Evolutionary conservation across 2,329 filamentous ascomycete species (phyloP), one percentile per base, ranked within the genome.

Genomic region (Pseudocercospora musae): DNA sequence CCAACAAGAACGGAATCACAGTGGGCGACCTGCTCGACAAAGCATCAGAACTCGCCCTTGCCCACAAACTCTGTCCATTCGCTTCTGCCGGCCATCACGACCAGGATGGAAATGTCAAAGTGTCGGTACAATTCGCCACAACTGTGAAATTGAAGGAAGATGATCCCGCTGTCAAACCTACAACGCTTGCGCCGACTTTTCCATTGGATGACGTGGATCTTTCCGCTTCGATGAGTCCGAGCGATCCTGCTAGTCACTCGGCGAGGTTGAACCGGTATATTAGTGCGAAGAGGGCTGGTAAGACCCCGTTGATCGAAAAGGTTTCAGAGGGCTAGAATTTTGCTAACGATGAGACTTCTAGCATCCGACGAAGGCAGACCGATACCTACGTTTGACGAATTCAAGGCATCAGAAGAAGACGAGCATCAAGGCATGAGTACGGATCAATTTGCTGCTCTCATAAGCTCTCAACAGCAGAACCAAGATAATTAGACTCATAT

Each of bases 1-100:
- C 10, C 1, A 48, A 42, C 21, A 48, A 58, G 9, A 31, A 4
- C 7, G 56, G 56, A 20, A 50, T 58, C 56, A 58, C 42, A 5
- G 46, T 58, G 15, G 56, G 56, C n/a, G 56, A 58, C 44, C 27
- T 58, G 15, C 21, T 29, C 56, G 56, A 58, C 56, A 37, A 20
- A 48, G 23, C 44, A 11, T 25, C 31, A 29, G 49, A 50, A 21
- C 44, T 29, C 44, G 31, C n/a, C 18, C 13, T 29, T 6, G 6
- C 10, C 10, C 56, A 58, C 44, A 29, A 37, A 8, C 23, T 33
- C 10, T 58, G 56, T 27, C 56, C 56, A 1, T 58, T 46, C 25
- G 56, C 56, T 7, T 33, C 44, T 4, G 8, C 42, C 3, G 9
- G 7, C 3, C 10, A 11, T 20, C 56, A 58, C 25, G 40, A 33